These are phyloP conservation scores for Corymbia maculata DNA, from an alignment of 345 rosid genomes.

Conservation along the genomic window DNA sequence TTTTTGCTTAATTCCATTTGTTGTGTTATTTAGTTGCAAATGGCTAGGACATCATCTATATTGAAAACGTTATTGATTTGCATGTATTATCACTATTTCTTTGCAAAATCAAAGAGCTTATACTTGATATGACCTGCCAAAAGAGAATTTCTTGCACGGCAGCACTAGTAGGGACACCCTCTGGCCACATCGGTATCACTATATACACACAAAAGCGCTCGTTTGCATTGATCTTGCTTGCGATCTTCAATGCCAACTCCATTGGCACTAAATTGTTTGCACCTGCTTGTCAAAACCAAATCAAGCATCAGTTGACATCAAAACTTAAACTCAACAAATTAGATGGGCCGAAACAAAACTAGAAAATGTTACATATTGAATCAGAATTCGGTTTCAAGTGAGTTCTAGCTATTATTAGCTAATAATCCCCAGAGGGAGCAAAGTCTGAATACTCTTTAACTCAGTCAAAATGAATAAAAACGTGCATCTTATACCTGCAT, in stretches of 20 bases:
- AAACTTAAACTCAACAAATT: neutral
- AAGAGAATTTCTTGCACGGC: constrained; percentile 61
- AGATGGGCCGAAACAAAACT: neutral
- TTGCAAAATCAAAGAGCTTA: neutral
- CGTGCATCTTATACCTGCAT: constrained; percentile 40
- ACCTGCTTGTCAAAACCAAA: constrained; percentile 14
- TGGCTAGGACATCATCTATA: neutral
- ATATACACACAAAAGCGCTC: constrained; percentile 46
- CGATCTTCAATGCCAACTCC: constrained; percentile 61
- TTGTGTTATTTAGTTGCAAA: neutral
- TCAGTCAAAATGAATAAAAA: neutral
- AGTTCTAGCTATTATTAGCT: neutral
- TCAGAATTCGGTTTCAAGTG: fast-evolving
- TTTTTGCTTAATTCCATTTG: neutral
- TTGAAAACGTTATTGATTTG: neutral
- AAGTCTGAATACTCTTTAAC: neutral
- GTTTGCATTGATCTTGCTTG: constrained; percentile 38
- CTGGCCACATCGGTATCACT: constrained; percentile 72
- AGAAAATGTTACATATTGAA: neutral
- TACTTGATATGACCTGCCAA: constrained; percentile 41
- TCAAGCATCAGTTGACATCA: neutral
- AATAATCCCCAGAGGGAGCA: neutral
- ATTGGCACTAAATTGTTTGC: constrained; percentile 64
- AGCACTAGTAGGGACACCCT: constrained; percentile 53
- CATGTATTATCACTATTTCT: neutral